These are phyloP conservation scores for Cutaneotrichosporon arboriforme DNA, from an alignment of 1,284 basidiomycete genomes.

Conservation along the genomic window DNA sequence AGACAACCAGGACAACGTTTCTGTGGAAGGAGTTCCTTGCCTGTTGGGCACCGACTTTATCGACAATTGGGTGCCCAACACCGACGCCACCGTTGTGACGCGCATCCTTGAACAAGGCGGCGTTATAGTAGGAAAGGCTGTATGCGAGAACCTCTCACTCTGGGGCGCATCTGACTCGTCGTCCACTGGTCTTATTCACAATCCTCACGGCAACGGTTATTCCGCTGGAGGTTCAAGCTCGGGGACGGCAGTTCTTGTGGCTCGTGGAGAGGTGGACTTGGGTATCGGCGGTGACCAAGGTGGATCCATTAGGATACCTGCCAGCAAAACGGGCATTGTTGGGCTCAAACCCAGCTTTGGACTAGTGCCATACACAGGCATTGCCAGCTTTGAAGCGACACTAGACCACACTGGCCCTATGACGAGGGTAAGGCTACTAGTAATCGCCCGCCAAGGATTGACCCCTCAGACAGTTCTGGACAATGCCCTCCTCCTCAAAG, in stretches of 20 bases:
- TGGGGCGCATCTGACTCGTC: slow-evolving; percentile 23
- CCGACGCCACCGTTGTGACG: slow-evolving; percentile 52
- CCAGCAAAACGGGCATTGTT: slow-evolving; percentile 52
- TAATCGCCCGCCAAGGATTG: neutral
- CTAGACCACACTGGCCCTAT: slow-evolving; percentile 47
- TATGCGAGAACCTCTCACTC: slow-evolving; percentile 39
- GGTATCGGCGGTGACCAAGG: slow-evolving; percentile 55
- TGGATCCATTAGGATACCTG: slow-evolving; percentile 51
- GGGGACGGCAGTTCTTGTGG: slow-evolving; percentile 52
- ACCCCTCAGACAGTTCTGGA: slow-evolving; percentile 48
- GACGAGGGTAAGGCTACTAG: slow-evolving; percentile 15
- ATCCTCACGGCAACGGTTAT: slow-evolving; percentile 51
- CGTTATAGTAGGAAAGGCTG: slow-evolving; percentile 49
- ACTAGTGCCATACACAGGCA: slow-evolving; percentile 54
- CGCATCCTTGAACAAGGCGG: slow-evolving; percentile 52
- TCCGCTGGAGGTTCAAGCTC: slow-evolving; percentile 52
- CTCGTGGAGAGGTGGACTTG: slow-evolving; percentile 49
- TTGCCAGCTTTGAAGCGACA: slow-evolving; percentile 49
- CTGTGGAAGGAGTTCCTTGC: slow-evolving; percentile 28
- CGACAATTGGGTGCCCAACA: slow-evolving; percentile 28
- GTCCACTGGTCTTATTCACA: slow-evolving; percentile 46
- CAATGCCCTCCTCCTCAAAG: slow-evolving; percentile 50
- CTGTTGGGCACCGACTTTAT: slow-evolving; percentile 33
- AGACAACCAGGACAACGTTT: slow-evolving; percentile 25
- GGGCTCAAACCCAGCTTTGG: slow-evolving; percentile 54